These are phyloP conservation scores for Suhomyces kunorum DNA, from an alignment of 1,139 yeast genomes.

Conservation along the genomic window DNA sequence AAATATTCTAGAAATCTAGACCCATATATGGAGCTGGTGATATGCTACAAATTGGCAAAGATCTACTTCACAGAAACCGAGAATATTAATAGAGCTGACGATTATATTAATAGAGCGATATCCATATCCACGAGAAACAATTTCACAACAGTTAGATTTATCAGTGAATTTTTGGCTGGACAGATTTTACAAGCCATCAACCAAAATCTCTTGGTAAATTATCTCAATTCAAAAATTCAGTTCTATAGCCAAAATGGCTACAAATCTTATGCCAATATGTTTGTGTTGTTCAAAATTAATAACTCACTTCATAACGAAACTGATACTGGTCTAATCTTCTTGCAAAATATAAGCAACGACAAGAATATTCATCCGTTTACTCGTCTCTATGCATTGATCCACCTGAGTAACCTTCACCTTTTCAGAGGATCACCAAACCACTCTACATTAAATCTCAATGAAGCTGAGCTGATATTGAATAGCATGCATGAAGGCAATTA, in stretches of 20 bases:
- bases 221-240: constrained; percentile 27
- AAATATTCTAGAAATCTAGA: constrained; percentile 29
- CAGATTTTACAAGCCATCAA: constrained; percentile 32
- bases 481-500: not conserved
- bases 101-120: constrained; percentile 40
- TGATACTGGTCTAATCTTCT: constrained; percentile 26
- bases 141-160: constrained; percentile 23
- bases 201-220: constrained; percentile 29
- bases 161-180: constrained; percentile 35
- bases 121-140: constrained; percentile 34
- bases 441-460: constrained; percentile 18
- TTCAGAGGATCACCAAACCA: constrained; percentile 31
- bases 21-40: constrained; percentile 32
- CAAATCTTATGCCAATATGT: constrained; percentile 22
- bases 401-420: constrained; percentile 27
- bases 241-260: constrained; percentile 21
- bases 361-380: constrained; percentile 19
- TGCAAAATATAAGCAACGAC: constrained; percentile 24
- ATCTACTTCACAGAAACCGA: constrained; percentile 44
- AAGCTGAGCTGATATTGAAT: constrained; percentile 16
- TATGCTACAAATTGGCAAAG: constrained; percentile 38
- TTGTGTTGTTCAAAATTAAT: constrained; percentile 32
- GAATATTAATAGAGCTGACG: constrained; percentile 41
- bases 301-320: constrained; percentile 28
- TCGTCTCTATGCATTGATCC: constrained; percentile 24